Evolutionary conservation across 2,329 filamentous ascomycete genomes (phyloP).

Genomic region (Escovopsis sp.): DNA sequence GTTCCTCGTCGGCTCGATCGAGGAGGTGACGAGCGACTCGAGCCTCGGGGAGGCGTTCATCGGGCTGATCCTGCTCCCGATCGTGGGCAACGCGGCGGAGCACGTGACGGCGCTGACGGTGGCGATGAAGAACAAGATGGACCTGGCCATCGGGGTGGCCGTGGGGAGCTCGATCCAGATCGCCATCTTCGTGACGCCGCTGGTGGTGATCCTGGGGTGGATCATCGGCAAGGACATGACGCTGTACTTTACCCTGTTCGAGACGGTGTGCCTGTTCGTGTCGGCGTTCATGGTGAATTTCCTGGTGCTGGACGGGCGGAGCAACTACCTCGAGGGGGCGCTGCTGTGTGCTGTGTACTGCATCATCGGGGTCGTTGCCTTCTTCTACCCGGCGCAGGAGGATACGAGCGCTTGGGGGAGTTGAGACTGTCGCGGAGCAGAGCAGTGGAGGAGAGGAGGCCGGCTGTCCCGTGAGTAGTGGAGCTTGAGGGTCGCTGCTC

Average conservation of each 20-base stretch:
- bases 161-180: slow-evolving; percentile 61
- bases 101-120: slow-evolving; percentile 59
- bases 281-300: slow-evolving; percentile 81
- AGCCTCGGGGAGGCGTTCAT: slow-evolving; percentile 52
- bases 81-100: slow-evolving; percentile 60
- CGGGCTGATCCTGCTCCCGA: slow-evolving; percentile 56
- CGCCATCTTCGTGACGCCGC: slow-evolving; percentile 53
- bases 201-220: slow-evolving; percentile 61
- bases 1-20: slow-evolving; percentile 54
- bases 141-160: slow-evolving; percentile 57
- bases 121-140: slow-evolving; percentile 63
- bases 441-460: background rate
- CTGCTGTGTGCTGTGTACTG: slow-evolving; percentile 52
- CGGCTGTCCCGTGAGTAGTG: too few relatives aligned
- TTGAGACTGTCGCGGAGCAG: background rate
- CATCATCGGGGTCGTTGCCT: slow-evolving; percentile 52
- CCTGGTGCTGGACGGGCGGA: slow-evolving; percentile 69
- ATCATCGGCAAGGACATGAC: slow-evolving; percentile 54
- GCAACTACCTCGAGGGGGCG: slow-evolving; percentile 74
- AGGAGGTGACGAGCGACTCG: slow-evolving; percentile 42
- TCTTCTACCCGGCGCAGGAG: slow-evolving; percentile 44
- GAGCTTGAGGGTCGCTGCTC: background rate
- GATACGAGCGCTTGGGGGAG: slow-evolving; percentile 29
- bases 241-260: slow-evolving; percentile 76
- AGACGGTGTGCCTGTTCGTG: slow-evolving; percentile 76